Evolutionary conservation across 768 basidiomycete genomes (phyloP).

Genomic region (Gyrodon lividus): DNA sequence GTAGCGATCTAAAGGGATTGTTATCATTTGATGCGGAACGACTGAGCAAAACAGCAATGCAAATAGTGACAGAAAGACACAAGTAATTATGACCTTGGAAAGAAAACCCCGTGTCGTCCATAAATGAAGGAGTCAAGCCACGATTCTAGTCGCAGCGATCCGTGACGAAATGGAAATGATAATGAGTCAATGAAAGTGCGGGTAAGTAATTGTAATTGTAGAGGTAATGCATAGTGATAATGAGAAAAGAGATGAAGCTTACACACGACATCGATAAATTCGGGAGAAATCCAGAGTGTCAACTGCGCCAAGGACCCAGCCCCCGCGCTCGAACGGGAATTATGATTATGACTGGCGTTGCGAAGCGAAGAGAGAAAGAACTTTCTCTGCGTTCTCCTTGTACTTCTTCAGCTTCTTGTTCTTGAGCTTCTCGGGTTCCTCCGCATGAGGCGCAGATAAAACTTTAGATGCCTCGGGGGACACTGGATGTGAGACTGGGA

Average conservation of each 20-base stretch:
- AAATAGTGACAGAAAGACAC: conserved; percentile 28
- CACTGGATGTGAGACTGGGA: conserved; percentile 20
- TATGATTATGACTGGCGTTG: conserved; percentile 49
- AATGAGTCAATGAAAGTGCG: conserved; percentile 13
- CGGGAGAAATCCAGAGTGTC: conserved; percentile 13
- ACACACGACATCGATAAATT: conserved; percentile 22
- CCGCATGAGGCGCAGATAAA: conserved; percentile 28
- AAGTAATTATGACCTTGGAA: conserved; percentile 28
- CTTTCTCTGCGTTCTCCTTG: conserved; percentile 85
- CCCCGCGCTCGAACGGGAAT: conserved; percentile 10
- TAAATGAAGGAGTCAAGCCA: conserved; percentile 14
- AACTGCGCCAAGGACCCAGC: conserved; percentile 24
- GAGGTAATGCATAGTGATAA: conserved; percentile 32
- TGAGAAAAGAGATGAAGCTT: conserved; percentile 21
- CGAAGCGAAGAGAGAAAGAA: conserved; percentile 78
- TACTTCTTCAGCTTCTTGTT: conserved; percentile 81
- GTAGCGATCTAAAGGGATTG: conserved; percentile 26
- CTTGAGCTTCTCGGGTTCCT: conserved; percentile 60
- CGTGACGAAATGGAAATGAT: conserved; percentile 12
- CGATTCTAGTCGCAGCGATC: conserved; percentile 27
- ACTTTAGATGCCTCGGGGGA: conserved; percentile 33
- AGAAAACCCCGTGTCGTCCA: conserved; percentile 27
- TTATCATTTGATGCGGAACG: conserved; percentile 24
- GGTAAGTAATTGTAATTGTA: conserved; percentile 17
- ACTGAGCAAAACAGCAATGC: conserved; percentile 31